Evolutionary conservation across 192 early-diverging fungal genomes (phyloP), one percentile per base, ranked within the genome.

Genomic region (Podila horticola): DNA sequence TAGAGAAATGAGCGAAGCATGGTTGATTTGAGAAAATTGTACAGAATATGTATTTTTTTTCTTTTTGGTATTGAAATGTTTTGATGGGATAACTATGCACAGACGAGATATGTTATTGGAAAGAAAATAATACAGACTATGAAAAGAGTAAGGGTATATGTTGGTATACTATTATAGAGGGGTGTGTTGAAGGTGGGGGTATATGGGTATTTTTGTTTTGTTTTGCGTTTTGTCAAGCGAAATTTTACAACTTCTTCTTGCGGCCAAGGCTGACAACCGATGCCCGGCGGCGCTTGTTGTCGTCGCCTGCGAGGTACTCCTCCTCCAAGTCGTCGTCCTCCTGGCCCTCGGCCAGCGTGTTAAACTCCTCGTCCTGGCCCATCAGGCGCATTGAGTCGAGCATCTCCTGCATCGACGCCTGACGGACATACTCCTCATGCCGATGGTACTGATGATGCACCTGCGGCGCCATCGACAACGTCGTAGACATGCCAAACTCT

Each of bases 311-410:
- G 17, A 55, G 22, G 24, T 55, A 55, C n/a, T 55, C 52, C 22
- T 55, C 52, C 24, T 55, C n/a, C 5, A 55, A 20, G 2, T 55
- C 52, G 17, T 55, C 24, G 52, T 55, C n/a, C 8, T 24, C 24
- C 52, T 55, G 52, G 22, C 24, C 24, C 20, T 55, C n/a, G 17
- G 52, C 52, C 52, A 55, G 20, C n/a, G 9, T 2, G 10, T 10
- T 22, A 55, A 55, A 10, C 20, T 24, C 52, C 8, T 55, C 52
- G 1, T 19, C 52, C 22, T 55, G 52, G 52, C 52, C 24, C 52
- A 22, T 55, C 52, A 55, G 24, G 2, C n/a, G 52, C 52, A 55
- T 55, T 24, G 52, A 55, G 52, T 55, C 52, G 52, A 55, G 52
- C 52, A 55, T 55, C 52, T 55, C 52, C 8, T 55, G 52, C 20